Conservation (phyloP, 352 stramenopile species). For the Pythium rishiriense region DNA sequence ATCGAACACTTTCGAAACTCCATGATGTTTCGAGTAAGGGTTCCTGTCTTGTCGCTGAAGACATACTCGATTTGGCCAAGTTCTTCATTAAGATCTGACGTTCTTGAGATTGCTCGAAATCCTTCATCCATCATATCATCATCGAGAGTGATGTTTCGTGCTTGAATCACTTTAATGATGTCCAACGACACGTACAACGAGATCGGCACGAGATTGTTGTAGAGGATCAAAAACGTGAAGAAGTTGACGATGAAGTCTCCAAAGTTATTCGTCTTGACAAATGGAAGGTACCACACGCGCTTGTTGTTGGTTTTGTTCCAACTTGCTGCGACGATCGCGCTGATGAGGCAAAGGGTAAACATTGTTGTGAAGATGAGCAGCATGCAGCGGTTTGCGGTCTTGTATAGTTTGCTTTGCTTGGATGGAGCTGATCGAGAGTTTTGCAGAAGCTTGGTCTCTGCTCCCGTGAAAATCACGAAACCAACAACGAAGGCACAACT, state of each 20-base stretch:
- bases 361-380: constrained; percentile 72
- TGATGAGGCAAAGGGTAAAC: constrained; percentile 58
- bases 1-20: constrained; percentile 93
- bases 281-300: constrained; percentile 55
- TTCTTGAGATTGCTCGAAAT: constrained; percentile 71
- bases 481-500: constrained; percentile 95
- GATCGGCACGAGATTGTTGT: constrained; percentile 96
- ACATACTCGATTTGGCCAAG: constrained; percentile 96
- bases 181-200: constrained; percentile 96
- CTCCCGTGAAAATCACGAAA: constrained; percentile 92
- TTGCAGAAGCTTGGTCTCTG: constrained; percentile 88
- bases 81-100: constrained; percentile 91
- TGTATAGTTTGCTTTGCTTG: constrained; percentile 85
- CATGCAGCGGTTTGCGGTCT: constrained; percentile 82
- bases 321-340: constrained; percentile 34
- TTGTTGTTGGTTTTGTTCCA: constrained; percentile 42
- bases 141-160: constrained; percentile 85
- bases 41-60: constrained; percentile 99
- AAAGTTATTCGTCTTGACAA: constrained; percentile 32
- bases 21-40: constrained; percentile 98
- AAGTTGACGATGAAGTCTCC: constrained; percentile 69
- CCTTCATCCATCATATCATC: constrained; percentile 84
- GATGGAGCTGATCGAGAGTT: constrained; percentile 69
- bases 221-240: constrained; percentile 93
- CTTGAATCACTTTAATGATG: constrained; percentile 91